phyloP scores from a whole-genome alignment of 164 flowering plant species.

The Magnolia kwangsiensis region DNA sequence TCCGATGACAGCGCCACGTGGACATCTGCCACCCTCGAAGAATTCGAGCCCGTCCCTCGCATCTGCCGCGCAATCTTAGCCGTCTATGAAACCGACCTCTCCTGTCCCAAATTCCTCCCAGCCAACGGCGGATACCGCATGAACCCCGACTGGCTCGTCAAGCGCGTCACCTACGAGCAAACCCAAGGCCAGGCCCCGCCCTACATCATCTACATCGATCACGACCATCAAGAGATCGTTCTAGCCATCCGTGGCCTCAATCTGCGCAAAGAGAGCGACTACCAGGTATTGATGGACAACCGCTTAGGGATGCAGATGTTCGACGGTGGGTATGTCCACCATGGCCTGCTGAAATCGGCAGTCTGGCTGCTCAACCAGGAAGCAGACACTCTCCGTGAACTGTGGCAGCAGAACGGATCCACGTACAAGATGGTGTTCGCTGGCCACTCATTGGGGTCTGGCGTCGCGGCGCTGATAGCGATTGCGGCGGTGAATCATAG shows the following conservation, averaged over 20 bases:
- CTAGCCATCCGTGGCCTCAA: slow-evolving; percentile 84
- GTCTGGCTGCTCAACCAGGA: slow-evolving; percentile 65
- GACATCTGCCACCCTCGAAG: slow-evolving; percentile 66
- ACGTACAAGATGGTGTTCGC: slow-evolving; percentile 56
- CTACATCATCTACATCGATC: slow-evolving; percentile 76
- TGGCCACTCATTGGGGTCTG: slow-evolving; percentile 88
- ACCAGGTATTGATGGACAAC: slow-evolving; percentile 65
- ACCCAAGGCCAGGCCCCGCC: slow-evolving; percentile 74
- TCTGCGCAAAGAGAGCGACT: slow-evolving; percentile 67
- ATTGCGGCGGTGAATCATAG: slow-evolving; percentile 59
- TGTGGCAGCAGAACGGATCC: slow-evolving; percentile 52
- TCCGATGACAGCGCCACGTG: slow-evolving; percentile 71
- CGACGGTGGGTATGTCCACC: slow-evolving; percentile 86
- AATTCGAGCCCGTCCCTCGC: slow-evolving; percentile 75
- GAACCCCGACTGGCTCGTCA: slow-evolving; percentile 61
- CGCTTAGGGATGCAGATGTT: slow-evolving; percentile 68
- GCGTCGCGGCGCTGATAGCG: slow-evolving; percentile 68
- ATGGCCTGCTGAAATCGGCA: slow-evolving; percentile 79
- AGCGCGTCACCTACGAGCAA: slow-evolving; percentile 62
- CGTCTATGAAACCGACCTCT: slow-evolving; percentile 73
- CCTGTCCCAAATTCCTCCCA: slow-evolving; percentile 49
- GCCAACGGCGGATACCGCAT: slow-evolving; percentile 44
- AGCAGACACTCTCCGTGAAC: slow-evolving; percentile 40
- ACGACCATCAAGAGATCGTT: slow-evolving; percentile 53
- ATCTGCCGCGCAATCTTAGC: slow-evolving; percentile 75